Base-by-base conservation (phyloP, 1,139 yeast species). In the Kodamaea suecica region DNA sequence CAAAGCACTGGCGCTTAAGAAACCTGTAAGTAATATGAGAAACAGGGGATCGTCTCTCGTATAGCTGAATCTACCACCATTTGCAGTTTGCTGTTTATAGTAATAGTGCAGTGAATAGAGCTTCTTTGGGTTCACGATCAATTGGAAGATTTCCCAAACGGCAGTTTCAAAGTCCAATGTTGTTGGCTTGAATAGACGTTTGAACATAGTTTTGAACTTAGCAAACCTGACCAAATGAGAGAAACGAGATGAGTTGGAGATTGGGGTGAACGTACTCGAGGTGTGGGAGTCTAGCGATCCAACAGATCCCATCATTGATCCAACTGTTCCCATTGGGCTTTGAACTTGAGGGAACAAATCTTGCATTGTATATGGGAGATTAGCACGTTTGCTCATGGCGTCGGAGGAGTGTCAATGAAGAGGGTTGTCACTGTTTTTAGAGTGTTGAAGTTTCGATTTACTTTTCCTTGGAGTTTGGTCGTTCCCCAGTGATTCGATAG, bases 11-110 rank as follows among this genome's bases (percentile, higher is more conserved):
- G 85, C 57, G 2, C 78, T 70, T 20, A 88, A 61, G 42, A 87
- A 73, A 2, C 70, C 63, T 11, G 87, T 76, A 34, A 87, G 66
- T 31, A 88, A 63, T 28, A 88, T 75, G 39, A 85, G 78, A 54
- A 88, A 88, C 23, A 94, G 81, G 0, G 97, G 97, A 55, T 88
- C 97, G 54, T 88, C 97, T 46, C 97, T 68, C 0, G 95, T 81
- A 80, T 92, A 86, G 42, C 61, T 58, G 32, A 55, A 47, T 36
- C 52, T 53, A 11, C 64, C 61, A 37, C 48, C 54, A 33, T 47
- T 49, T 11, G 50, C 41, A 30, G 53, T 45, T 37, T 60, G 65
- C 41, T 64, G 70, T 46, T 64, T 61, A 48, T 86, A 90, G 56
- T 84, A 86, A 54, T 85, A 86, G 41, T 86, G 75, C 15, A 92